A percentile compares a stretch with the other conserved stretches of the same genome.
phyloP scores from a whole-genome alignment of 73 alveolate species.

The Uronychia setigera region DNA sequence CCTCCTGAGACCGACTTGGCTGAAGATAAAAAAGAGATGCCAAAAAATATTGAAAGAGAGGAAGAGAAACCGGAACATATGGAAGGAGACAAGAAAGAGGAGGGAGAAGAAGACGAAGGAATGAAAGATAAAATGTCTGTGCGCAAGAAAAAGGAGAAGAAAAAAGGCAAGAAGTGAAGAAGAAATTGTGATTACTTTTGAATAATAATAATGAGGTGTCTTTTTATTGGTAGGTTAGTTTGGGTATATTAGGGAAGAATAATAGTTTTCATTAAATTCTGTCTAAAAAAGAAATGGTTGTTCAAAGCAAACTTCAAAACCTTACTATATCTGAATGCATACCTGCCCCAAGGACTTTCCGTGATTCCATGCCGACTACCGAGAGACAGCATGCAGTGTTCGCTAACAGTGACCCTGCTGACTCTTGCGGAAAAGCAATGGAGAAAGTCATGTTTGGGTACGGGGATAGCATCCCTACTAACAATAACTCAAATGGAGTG shows the following conservation, averaged over 20 bases:
- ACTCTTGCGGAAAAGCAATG: not conserved
- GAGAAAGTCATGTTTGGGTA: too few relatives aligned
- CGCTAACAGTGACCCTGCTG: not conserved
- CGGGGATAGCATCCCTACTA: too few relatives aligned
- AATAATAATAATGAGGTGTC: not conserved
- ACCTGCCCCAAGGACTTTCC: not conserved
- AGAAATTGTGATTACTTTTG: too few relatives aligned
- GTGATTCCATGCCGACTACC: not conserved
- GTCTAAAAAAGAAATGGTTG: not conserved
- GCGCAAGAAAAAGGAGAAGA: not conserved
- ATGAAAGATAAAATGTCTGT: not conserved
- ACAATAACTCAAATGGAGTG: too few relatives aligned
- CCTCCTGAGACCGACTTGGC: not conserved
- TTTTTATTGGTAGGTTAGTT: not conserved
- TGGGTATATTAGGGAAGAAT: not conserved
- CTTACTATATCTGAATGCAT: not conserved
- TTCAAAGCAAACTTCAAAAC: not conserved
- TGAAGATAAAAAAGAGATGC: not conserved
- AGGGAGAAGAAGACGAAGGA: not conserved
- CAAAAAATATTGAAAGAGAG: too few relatives aligned
- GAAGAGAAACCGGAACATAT: too few relatives aligned
- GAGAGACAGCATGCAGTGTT: not conserved
- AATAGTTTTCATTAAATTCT: not conserved
- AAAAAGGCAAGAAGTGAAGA: too few relatives aligned
- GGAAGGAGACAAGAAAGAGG: not conserved